Evolutionary conservation across 768 basidiomycete genomes (phyloP).

Genomic region (Dioszegia crocea): DNA sequence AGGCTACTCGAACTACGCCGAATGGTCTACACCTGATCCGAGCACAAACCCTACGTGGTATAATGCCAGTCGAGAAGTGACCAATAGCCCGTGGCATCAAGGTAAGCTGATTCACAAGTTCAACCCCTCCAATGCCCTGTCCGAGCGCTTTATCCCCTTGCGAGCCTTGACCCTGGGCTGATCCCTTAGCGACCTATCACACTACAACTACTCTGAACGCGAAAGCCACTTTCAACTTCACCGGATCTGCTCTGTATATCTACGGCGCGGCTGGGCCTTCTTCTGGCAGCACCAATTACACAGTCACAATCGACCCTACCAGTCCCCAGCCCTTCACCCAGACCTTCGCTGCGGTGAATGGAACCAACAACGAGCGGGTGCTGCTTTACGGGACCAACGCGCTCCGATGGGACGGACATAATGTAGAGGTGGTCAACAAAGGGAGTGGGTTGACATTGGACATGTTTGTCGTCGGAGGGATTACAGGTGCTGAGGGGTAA

Average conservation of each 20-base stretch:
- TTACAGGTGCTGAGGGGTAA: slow-evolving; percentile 37
- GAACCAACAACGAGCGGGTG: slow-evolving; percentile 6
- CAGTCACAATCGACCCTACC: slow-evolving; percentile 32
- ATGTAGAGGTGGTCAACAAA: slow-evolving; percentile 28
- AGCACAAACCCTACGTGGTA: slow-evolving; percentile 42
- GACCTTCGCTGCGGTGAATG: slow-evolving; percentile 11
- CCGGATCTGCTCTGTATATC: slow-evolving; percentile 37
- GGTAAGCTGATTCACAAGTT: slow-evolving; percentile 18
- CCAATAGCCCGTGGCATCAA: slow-evolving; percentile 44
- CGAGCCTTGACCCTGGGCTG: background rate
- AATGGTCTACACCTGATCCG: slow-evolving; percentile 49
- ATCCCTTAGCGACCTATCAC: slow-evolving; percentile 45
- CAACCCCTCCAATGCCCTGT: background rate
- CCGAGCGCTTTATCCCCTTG: background rate
- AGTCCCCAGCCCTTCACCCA: slow-evolving; percentile 16
- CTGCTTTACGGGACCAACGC: slow-evolving; percentile 22
- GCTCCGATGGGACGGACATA: slow-evolving; percentile 28
- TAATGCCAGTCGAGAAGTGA: slow-evolving; percentile 27
- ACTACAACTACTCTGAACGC: slow-evolving; percentile 34
- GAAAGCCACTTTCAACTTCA: slow-evolving; percentile 44
- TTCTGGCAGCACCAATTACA: slow-evolving; percentile 20
- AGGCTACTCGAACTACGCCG: slow-evolving; percentile 27
- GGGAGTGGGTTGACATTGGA: slow-evolving; percentile 39
- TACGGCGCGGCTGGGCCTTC: slow-evolving; percentile 35
- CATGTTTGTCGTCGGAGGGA: slow-evolving; percentile 27